These are phyloP conservation scores for Eudorina sp. DNA, from an alignment of 139 green algal genomes.

Conservation along the genomic window DNA sequence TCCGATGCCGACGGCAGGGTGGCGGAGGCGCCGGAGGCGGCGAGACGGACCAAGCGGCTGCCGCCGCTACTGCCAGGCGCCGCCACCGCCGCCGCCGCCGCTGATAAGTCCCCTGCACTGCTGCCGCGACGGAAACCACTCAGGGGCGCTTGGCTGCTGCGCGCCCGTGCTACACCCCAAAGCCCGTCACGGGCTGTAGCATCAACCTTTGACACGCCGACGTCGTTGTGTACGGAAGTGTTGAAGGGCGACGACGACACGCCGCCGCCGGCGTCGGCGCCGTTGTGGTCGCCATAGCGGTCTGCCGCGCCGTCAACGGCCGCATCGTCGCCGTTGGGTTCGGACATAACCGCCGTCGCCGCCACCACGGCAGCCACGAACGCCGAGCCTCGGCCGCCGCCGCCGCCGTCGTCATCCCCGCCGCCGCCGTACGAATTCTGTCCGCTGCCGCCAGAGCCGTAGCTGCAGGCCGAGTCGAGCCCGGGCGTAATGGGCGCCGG, in stretches of 20 bases:
- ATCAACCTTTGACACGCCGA: too few species aligned
- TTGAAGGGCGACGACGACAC: not conserved
- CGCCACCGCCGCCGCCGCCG: too few species aligned
- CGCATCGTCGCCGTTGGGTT: not conserved
- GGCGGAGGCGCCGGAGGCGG: not conserved
- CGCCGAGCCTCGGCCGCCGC: not conserved
- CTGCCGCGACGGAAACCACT: too few species aligned
- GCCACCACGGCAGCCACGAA: not conserved
- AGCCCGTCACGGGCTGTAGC: too few species aligned
- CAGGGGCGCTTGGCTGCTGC: too few species aligned
- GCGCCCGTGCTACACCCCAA: too few species aligned
- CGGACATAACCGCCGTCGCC: not conserved
- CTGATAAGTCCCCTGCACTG: too few species aligned
- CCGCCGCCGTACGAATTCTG: not conserved
- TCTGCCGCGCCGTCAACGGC: not conserved
- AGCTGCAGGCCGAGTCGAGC: not conserved
- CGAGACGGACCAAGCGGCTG: too few species aligned
- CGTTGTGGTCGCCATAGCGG: too few species aligned
- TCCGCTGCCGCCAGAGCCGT: not conserved
- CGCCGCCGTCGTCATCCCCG: not conserved
- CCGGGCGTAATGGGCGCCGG: not conserved
- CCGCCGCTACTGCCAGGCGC: too few species aligned
- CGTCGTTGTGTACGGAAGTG: not conserved
- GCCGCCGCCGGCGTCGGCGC: not conserved
- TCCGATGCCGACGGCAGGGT: not conserved